Percentiles rank a stretch among this genome's conserved stretches.
Conservation (phyloP, 345 rosid genomes). For the Lepidium aucheri region DNA sequence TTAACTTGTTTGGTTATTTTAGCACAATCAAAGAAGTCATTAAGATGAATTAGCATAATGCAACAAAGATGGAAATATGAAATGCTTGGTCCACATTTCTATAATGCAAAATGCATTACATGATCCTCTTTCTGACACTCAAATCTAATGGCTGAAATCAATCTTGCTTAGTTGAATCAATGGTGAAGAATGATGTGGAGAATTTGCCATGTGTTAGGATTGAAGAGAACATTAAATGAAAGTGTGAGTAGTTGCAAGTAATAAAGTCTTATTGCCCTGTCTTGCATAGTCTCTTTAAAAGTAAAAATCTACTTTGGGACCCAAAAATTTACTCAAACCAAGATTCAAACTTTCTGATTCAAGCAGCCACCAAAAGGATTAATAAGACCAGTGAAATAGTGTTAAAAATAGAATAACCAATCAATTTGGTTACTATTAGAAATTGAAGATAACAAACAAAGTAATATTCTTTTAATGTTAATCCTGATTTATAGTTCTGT, state of each 20-base stretch:
- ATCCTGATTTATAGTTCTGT: conserved; percentile 5
- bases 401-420: neutral
- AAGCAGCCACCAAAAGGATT: conserved; percentile 11
- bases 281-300: conserved; percentile 1
- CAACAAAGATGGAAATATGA: conserved; percentile 11
- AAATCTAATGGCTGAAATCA: neutral
- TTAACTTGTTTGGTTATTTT: conserved; percentile 9
- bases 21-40: neutral
- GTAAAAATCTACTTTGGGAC: conserved; percentile 10
- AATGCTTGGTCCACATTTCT: conserved; percentile 2
- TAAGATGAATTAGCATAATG: neutral
- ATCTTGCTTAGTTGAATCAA: neutral
- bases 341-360: conserved; percentile 17
- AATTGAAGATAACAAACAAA: conserved; percentile 1
- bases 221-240: conserved; percentile 17
- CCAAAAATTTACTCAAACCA: neutral
- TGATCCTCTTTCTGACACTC: neutral
- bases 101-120: neutral
- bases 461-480: neutral
- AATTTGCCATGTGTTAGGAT: conserved; percentile 16
- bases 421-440: conserved; percentile 2
- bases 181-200: neutral
- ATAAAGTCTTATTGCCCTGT: conserved; percentile 17
- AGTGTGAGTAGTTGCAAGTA: conserved; percentile 20
- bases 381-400: neutral